phyloP scores from a whole-genome alignment of 331 rosid species.

The Stylosanthes scabra region DNA sequence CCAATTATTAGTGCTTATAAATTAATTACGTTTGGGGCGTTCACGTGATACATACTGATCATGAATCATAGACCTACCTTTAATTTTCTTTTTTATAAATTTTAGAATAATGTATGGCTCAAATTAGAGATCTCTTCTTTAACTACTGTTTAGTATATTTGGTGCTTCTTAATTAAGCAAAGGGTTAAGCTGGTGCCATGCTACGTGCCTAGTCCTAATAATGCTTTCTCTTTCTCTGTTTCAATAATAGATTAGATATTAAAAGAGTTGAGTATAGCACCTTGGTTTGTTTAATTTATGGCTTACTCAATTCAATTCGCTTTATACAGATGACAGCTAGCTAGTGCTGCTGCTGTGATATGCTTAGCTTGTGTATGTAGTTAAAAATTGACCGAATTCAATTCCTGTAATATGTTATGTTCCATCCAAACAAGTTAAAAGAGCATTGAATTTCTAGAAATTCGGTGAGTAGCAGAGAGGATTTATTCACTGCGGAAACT shows the following conservation, averaged over 20 bases:
- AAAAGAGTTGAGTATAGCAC: not conserved
- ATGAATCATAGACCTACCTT: not conserved
- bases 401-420: not conserved
- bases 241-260: not conserved
- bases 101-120: not conserved
- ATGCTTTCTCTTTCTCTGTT: not conserved
- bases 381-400: constrained; percentile 30
- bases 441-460: constrained; percentile 27
- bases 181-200: constrained; percentile 8
- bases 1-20: constrained; percentile 63
- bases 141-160: not conserved
- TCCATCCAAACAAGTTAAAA: not conserved
- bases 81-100: not conserved
- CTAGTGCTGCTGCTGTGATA: not conserved
- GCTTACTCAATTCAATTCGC: not conserved
- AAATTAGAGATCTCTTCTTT: not conserved
- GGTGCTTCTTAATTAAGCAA: not conserved
- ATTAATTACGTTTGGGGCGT: constrained; percentile 49
- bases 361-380: not conserved
- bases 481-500: not conserved
- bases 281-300: not conserved
- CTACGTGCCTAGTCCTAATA: not conserved
- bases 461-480: constrained; percentile 29
- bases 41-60: constrained; percentile 54
- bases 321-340: constrained; percentile 32